Evolutionary conservation across 306 rosid genomes (phyloP), one percentile per base, ranked within the genome.

Genomic region (Castanopsis chinensis): DNA sequence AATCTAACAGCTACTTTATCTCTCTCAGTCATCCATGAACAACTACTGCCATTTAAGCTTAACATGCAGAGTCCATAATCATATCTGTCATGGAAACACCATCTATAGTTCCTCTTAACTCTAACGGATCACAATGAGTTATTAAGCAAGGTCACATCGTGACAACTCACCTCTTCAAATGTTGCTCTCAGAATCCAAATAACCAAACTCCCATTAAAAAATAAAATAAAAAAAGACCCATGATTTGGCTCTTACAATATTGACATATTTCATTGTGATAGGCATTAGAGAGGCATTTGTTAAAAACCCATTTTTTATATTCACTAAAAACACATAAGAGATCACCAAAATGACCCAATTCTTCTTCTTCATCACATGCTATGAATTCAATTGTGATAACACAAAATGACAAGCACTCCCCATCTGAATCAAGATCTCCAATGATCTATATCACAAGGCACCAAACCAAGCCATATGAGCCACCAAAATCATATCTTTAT

Each of bases 61-160:
- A 20, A 69, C 0, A 1, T 21, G 56, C 55, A 41, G 30, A 41
- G 19, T 13, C n/a, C 15, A 4, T 41, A 19, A 19, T n/a, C 7
- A 43, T 4, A 4, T 20, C 54, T 43, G 28, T 14, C 15, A 28
- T 23, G 45, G 33, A 17, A 7, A 67, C 23, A 14, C 23, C 49
- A 32, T 18, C n/a, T 73, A 49, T 4, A 79, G 52, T 76, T 45
- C 23, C 71, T 55, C 64, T 41, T 45, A 3, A 76, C 78, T 86
- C 60, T 13, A 49, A 49, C 12, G 53, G 53, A 49, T 51, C 53
- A 63, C 37, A 23, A 70, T 9, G 54, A 71, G 75, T 75, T 76
- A 79, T 54, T 55, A 86, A 65, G 63, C 12, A 76, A 51, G 49
- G 49, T 72, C 73, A 77, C 17, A 60, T 74, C 15, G 3, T 57